phyloP scores from a whole-genome alignment of 352 stramenopile genomes.

The Phytopythium boreale region DNA sequence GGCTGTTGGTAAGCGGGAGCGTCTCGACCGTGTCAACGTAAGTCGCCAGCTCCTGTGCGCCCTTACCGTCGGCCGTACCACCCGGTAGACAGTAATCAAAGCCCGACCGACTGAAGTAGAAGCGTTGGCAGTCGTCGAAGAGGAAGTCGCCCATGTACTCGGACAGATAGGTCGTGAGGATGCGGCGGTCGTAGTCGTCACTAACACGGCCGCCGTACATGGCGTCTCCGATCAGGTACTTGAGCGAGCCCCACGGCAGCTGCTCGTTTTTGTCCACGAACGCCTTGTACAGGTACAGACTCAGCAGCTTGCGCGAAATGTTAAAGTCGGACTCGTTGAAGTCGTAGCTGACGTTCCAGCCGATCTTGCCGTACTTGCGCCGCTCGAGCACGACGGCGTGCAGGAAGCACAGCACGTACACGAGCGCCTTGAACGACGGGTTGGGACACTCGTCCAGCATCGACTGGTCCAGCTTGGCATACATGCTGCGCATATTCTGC shows the following conservation, averaged over 20 bases:
- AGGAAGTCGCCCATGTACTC: slow-evolving; percentile 98
- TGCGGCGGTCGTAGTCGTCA: slow-evolving; percentile 95
- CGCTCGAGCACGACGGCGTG: slow-evolving; percentile 95
- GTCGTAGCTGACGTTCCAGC: slow-evolving; percentile 97
- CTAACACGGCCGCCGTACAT: slow-evolving; percentile 97
- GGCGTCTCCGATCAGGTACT: slow-evolving; percentile 95
- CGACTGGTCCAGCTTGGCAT: slow-evolving; percentile 88
- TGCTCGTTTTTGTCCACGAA: slow-evolving; percentile 92
- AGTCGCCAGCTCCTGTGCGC: slow-evolving; percentile 42
- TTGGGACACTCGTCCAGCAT: slow-evolving; percentile 94
- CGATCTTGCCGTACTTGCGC: slow-evolving; percentile 96
- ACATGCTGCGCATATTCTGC: slow-evolving; percentile 95
- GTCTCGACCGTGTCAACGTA: slow-evolving; percentile 87
- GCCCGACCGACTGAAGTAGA: slow-evolving; percentile 93
- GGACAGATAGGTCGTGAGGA: slow-evolving; percentile 91
- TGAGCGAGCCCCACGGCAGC: slow-evolving; percentile 92
- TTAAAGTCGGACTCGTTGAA: slow-evolving; percentile 97
- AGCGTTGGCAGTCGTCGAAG: slow-evolving; percentile 93
- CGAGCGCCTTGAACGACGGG: slow-evolving; percentile 87
- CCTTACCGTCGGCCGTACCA: slow-evolving; percentile 16
- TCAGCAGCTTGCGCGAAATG: slow-evolving; percentile 90
- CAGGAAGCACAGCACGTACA: slow-evolving; percentile 95
- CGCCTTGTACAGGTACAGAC: slow-evolving; percentile 93
- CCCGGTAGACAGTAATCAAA: slow-evolving; percentile 90
- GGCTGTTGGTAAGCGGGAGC: slow-evolving; percentile 92